These are phyloP conservation scores for Cytospora paraplurivora DNA, from an alignment of 2,329 filamentous ascomycete species.

Conservation along the genomic window DNA sequence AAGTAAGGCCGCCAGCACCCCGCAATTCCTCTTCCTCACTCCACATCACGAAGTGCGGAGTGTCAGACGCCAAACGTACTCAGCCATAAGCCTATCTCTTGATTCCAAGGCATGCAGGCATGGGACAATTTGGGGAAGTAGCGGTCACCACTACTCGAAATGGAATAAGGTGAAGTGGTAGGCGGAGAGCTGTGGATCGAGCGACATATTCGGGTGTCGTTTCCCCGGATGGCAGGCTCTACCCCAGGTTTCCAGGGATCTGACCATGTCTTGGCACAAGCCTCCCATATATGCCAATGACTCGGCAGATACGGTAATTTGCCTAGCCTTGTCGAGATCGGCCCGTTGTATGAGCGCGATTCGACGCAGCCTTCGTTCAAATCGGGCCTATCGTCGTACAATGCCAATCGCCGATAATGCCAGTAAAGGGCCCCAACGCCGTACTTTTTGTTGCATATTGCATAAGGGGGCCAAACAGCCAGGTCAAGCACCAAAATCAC, in stretches of 20 bases:
- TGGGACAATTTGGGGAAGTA: too few relatives aligned
- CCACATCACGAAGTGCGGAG: conserved; percentile 15
- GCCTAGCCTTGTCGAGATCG: neutral
- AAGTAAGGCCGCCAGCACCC: neutral
- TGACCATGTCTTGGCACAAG: too few relatives aligned
- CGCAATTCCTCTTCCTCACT: conserved; percentile 6
- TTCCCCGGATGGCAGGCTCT: conserved; percentile 8
- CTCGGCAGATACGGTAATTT: neutral
- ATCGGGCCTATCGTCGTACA: neutral
- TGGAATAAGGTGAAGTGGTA: neutral
- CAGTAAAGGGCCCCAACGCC: neutral
- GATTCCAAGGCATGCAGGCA: too few relatives aligned
- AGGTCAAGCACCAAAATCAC: neutral
- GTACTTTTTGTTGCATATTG: neutral
- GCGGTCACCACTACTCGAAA: neutral
- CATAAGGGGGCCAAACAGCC: neutral
- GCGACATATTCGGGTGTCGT: conserved; percentile 11
- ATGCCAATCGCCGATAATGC: neutral
- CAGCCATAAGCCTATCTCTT: neutral
- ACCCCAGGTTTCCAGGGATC: neutral
- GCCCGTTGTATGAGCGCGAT: neutral
- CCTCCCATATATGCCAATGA: neutral
- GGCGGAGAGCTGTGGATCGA: too few relatives aligned
- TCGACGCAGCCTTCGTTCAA: neutral
- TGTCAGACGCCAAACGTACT: conserved; percentile 1